A percentile compares a stretch with the other conserved stretches of the same genome.
Evolutionary conservation across 2,329 filamentous ascomycete genomes (phyloP).

Genomic region (Colletotrichum sp.): DNA sequence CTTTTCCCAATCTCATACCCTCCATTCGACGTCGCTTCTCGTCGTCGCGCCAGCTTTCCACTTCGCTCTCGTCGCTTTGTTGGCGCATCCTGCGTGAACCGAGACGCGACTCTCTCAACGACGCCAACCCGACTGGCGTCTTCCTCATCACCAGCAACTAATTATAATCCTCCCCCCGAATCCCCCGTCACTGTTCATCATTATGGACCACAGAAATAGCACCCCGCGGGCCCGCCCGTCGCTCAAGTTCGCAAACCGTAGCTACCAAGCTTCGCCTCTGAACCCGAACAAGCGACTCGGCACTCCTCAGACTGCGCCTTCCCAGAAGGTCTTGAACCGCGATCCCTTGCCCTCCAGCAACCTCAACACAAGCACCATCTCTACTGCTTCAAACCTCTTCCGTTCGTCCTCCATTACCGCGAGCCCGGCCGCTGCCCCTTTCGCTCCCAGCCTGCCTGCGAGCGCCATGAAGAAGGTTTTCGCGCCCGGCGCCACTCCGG

Average conservation of each 20-base stretch:
- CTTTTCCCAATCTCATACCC: not conserved
- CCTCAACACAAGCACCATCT: conserved; percentile 39
- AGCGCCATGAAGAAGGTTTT: conserved; percentile 55
- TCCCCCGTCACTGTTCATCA: not conserved
- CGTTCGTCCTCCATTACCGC: conserved; percentile 41
- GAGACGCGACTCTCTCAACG: conserved; percentile 8
- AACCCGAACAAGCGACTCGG: conserved; percentile 37
- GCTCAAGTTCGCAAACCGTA: conserved; percentile 49
- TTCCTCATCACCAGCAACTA: conserved; percentile 6
- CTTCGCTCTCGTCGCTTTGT: not conserved
- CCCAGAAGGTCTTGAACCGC: conserved; percentile 40
- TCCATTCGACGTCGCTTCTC: not conserved
- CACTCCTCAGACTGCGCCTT: conserved; percentile 41
- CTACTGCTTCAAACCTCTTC: conserved; percentile 46
- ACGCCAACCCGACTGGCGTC: conserved; percentile 1
- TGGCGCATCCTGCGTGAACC: conserved; percentile 16
- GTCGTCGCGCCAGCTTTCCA: conserved; percentile 1
- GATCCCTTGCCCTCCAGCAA: conserved; percentile 40
- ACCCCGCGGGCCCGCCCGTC: conserved; percentile 45
- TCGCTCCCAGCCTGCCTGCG: conserved; percentile 50
- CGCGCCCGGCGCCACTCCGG: conserved; percentile 49
- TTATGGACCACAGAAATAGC: conserved; percentile 28
- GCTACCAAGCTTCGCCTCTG: conserved; percentile 43
- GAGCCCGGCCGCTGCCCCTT: conserved; percentile 35
- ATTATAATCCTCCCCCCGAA: not conserved